A percentile compares a stretch with the other conserved stretches of the same genome.
These are phyloP conservation scores for Metschnikowia gelsemii DNA, from an alignment of 805 yeast species.

Conservation along the genomic window DNA sequence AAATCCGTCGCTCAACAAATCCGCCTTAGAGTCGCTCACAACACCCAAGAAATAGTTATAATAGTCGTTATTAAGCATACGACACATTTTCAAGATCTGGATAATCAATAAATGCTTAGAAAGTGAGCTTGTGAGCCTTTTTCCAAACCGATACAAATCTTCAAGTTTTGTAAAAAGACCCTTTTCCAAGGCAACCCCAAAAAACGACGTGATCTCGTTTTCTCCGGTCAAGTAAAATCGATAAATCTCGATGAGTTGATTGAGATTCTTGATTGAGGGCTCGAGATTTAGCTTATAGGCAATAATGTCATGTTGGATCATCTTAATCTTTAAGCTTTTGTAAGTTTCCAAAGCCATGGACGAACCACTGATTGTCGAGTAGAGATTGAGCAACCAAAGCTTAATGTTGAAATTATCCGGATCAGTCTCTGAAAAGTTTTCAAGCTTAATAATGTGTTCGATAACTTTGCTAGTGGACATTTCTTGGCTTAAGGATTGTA, in stretches of 20 bases:
- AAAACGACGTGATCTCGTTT: slow-evolving; percentile 49
- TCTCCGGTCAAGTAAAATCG: slow-evolving; percentile 55
- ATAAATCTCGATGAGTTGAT: slow-evolving; percentile 32
- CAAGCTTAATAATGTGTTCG: slow-evolving; percentile 55
- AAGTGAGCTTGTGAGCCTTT: slow-evolving; percentile 50
- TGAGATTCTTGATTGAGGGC: slow-evolving; percentile 44
- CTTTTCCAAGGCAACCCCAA: slow-evolving; percentile 54
- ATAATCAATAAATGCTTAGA: slow-evolving; percentile 39
- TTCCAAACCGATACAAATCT: slow-evolving; percentile 63
- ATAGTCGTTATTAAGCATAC: slow-evolving; percentile 34
- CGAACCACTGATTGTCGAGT: slow-evolving; percentile 55
- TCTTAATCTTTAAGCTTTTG: slow-evolving; percentile 59
- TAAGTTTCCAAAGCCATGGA: slow-evolving; percentile 52
- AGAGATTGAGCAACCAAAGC: slow-evolving; percentile 68
- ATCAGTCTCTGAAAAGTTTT: slow-evolving; percentile 53
- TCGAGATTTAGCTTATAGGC: slow-evolving; percentile 49
- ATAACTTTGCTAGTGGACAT: slow-evolving; percentile 25
- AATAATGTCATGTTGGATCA: slow-evolving; percentile 73
- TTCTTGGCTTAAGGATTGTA: slow-evolving; percentile 22
- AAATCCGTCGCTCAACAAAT: slow-evolving; percentile 16
- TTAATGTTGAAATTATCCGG: slow-evolving; percentile 70
- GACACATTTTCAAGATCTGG: slow-evolving; percentile 32
- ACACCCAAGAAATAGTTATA: slow-evolving; percentile 26
- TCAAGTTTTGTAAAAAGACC: slow-evolving; percentile 64
- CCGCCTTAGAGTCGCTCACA: slow-evolving; percentile 18